Evolutionary conservation across 768 basidiomycete genomes (phyloP).

Genomic region (Rhodotorula graminis): DNA sequence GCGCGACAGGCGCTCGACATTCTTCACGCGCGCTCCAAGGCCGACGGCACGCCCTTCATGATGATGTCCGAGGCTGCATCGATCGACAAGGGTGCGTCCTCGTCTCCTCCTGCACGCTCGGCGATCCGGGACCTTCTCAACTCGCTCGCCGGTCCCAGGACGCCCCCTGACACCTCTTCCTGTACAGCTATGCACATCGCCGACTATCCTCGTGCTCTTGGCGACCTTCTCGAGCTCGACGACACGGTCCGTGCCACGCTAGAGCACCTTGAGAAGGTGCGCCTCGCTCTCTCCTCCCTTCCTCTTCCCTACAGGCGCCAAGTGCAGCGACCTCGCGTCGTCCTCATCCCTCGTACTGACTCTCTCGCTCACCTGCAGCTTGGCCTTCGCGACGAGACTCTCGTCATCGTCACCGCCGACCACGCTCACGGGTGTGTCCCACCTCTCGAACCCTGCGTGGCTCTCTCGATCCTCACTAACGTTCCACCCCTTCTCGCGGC

Average conservation of each 20-base stretch:
- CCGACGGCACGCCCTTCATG: slow-evolving; percentile 45
- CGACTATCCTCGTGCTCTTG: slow-evolving; percentile 46
- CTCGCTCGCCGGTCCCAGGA: not conserved
- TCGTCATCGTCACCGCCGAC: slow-evolving; percentile 47
- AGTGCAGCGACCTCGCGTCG: too few relatives aligned
- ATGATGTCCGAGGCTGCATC: slow-evolving; percentile 49
- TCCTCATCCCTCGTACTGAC: too few relatives aligned
- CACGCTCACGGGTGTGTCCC: slow-evolving; percentile 42
- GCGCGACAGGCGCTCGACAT: slow-evolving; percentile 45
- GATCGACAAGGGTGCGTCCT: slow-evolving; percentile 39
- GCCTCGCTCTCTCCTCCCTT: not conserved
- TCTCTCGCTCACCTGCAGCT: slow-evolving; percentile 42
- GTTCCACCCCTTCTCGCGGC: too few relatives aligned
- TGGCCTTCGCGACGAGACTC: slow-evolving; percentile 44
- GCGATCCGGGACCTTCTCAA: not conserved
- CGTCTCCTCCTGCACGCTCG: not conserved
- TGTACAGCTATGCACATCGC: slow-evolving; percentile 47
- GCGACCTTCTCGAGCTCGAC: slow-evolving; percentile 50
- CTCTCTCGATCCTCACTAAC: too few relatives aligned
- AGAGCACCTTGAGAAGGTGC: slow-evolving; percentile 44
- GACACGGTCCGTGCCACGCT: slow-evolving; percentile 46
- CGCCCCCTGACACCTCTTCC: slow-evolving; percentile 17
- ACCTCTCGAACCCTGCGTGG: too few relatives aligned
- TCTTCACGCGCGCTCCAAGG: slow-evolving; percentile 44
- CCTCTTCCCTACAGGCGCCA: too few relatives aligned